phyloP scores from a whole-genome alignment of 805 yeast genomes.

The Debaryomyces prosopidis region DNA sequence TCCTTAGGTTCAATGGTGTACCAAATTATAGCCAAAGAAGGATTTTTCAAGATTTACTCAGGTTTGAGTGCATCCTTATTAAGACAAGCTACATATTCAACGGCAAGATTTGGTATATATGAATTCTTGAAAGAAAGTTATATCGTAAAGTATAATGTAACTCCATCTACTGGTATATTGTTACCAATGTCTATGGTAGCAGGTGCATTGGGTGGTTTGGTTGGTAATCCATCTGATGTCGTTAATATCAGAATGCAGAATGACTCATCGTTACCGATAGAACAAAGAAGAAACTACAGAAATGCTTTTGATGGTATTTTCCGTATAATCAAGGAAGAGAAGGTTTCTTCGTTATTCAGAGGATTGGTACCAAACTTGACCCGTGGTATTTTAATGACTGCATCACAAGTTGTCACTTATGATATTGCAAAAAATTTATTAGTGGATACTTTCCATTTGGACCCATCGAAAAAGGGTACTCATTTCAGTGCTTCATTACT shows the following conservation, averaged over 20 bases:
- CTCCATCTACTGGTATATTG: slow-evolving; percentile 58
- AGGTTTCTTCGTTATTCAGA: slow-evolving; percentile 57
- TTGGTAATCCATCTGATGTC: slow-evolving; percentile 87
- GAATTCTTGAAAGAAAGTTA: slow-evolving; percentile 65
- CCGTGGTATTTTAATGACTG: slow-evolving; percentile 86
- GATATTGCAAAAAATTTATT: slow-evolving; percentile 69
- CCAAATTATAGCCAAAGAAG: slow-evolving; percentile 63
- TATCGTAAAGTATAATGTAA: slow-evolving; percentile 38
- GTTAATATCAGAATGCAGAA: slow-evolving; percentile 91
- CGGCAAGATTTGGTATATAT: slow-evolving; percentile 84
- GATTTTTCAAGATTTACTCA: slow-evolving; percentile 67
- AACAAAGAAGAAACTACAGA: slow-evolving; percentile 67
- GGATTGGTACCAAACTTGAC: slow-evolving; percentile 78
- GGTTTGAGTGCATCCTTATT: slow-evolving; percentile 81
- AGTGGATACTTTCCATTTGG: slow-evolving; percentile 49
- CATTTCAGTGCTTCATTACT: slow-evolving; percentile 77
- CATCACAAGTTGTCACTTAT: slow-evolving; percentile 86
- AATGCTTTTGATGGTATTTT: slow-evolving; percentile 77
- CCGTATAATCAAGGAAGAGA: slow-evolving; percentile 63
- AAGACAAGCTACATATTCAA: slow-evolving; percentile 86
- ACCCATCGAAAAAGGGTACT: slow-evolving; percentile 63
- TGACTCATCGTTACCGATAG: slow-evolving; percentile 67
- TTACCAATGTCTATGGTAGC: slow-evolving; percentile 83
- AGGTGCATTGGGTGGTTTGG: slow-evolving; percentile 81
- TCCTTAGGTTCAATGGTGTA: slow-evolving; percentile 61